Percentiles rank a stretch among this genome's conserved stretches.
Conservation (phyloP, 495 filamentous ascomycete genomes). For the Lasiosphaeria ovina region DNA sequence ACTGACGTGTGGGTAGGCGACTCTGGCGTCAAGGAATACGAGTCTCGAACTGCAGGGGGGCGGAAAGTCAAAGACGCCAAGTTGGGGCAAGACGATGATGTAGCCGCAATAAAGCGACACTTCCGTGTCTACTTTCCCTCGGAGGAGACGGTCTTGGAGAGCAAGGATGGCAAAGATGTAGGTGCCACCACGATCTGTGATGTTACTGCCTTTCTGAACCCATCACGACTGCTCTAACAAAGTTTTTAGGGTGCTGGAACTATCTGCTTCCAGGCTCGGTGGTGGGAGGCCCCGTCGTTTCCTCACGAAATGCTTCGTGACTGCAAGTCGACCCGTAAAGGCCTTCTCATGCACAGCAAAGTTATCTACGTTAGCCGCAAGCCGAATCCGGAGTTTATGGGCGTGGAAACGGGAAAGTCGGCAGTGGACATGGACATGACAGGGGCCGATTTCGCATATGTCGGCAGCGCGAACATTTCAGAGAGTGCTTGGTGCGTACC, state of each 20-base stretch:
- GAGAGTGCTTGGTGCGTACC: slow-evolving; percentile 82
- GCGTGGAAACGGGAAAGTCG: not conserved
- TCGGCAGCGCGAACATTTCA: slow-evolving; percentile 90
- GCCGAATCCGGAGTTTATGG: not conserved
- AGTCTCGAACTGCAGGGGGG: slow-evolving; percentile 37
- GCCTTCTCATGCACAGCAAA: slow-evolving; percentile 88
- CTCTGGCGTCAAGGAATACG: slow-evolving; percentile 56
- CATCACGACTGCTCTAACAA: not conserved
- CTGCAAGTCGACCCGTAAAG: slow-evolving; percentile 62
- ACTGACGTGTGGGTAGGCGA: slow-evolving; percentile 46
- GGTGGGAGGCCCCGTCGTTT: slow-evolving; percentile 65
- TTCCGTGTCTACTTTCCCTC: slow-evolving; percentile 86
- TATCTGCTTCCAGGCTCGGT: slow-evolving; percentile 69
- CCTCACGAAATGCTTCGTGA: slow-evolving; percentile 71
- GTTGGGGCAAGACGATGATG: slow-evolving; percentile 23
- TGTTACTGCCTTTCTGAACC: not conserved
- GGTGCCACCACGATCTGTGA: slow-evolving; percentile 17
- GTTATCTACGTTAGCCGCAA: slow-evolving; percentile 63
- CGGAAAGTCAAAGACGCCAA: slow-evolving; percentile 33
- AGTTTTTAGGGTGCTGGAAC: slow-evolving; percentile 62
- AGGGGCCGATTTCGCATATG: slow-evolving; percentile 63
- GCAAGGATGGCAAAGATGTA: slow-evolving; percentile 55
- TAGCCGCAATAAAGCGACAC: slow-evolving; percentile 42
- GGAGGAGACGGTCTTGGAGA: slow-evolving; percentile 61
- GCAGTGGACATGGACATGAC: not conserved